These are phyloP conservation scores for Chaetomiaceae sp. DNA, from an alignment of 2,329 filamentous ascomycete species.

Conservation along the genomic window DNA sequence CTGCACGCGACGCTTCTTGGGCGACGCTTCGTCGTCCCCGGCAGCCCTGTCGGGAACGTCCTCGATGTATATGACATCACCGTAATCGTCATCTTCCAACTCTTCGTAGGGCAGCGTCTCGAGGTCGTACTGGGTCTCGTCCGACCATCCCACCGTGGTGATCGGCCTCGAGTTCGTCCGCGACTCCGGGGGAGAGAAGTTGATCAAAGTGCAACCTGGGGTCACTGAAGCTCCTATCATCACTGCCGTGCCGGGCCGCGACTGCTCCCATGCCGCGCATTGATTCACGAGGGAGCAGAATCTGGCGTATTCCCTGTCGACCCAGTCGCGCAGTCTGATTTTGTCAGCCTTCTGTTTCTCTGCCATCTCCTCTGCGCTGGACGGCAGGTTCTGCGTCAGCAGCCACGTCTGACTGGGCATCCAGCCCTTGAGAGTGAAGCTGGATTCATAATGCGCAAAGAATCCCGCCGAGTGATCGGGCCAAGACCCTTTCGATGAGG, in stretches of 20 bases:
- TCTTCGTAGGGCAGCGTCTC: constrained; percentile 41
- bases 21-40: not conserved
- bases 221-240: constrained; percentile 32
- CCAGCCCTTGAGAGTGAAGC: constrained; percentile 41
- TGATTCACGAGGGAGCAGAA: constrained; percentile 35
- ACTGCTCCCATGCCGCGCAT: constrained; percentile 45
- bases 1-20: constrained; percentile 16
- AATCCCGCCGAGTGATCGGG: constrained; percentile 29
- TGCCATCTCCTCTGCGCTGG: constrained; percentile 30
- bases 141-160: constrained; percentile 35
- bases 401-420: constrained; percentile 39
- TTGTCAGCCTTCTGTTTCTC: constrained; percentile 24
- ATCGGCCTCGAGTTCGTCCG: constrained; percentile 26
- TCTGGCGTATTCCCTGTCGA: constrained; percentile 26
- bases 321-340: constrained; percentile 23
- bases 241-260: constrained; percentile 31
- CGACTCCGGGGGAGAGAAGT: constrained; percentile 28
- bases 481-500: constrained; percentile 26
- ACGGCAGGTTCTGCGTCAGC: constrained; percentile 32
- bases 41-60: not conserved
- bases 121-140: constrained; percentile 37
- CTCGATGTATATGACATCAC: constrained; percentile 15
- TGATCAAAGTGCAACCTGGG: constrained; percentile 38
- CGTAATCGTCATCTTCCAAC: constrained; percentile 31
- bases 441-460: constrained; percentile 35